These are phyloP conservation scores for Colletotrichum orbiculare DNA, from an alignment of 2,329 filamentous ascomycete genomes.

Conservation along the genomic window DNA sequence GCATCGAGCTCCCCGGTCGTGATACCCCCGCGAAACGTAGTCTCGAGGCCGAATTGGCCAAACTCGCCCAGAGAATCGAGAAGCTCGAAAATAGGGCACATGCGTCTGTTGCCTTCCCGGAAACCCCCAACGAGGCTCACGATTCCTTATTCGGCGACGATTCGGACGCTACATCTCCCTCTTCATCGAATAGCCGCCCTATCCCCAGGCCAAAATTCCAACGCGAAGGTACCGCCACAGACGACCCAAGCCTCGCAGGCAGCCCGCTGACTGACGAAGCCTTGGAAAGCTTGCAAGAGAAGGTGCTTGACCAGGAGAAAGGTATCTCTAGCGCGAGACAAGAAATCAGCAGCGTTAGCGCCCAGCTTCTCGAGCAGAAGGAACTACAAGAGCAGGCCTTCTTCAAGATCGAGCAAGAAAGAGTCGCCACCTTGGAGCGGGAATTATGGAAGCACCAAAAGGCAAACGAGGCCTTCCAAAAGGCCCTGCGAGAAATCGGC, in stretches of 20 bases:
- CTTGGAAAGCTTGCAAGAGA: conserved; percentile 85
- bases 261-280: conserved; percentile 70
- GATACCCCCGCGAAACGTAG: conserved; percentile 79
- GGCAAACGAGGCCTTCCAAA: conserved; percentile 98
- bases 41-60: conserved; percentile 85
- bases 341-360: conserved; percentile 86
- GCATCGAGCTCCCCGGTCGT: conserved; percentile 79
- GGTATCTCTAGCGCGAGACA: conserved; percentile 89
- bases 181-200: conserved; percentile 54
- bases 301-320: conserved; percentile 93
- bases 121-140: conserved; percentile 82
- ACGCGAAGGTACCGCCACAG: conserved; percentile 38
- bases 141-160: conserved; percentile 73
- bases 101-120: conserved; percentile 72
- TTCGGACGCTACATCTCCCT: conserved; percentile 57
- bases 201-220: conserved; percentile 36
- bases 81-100: conserved; percentile 83
- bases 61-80: conserved; percentile 81
- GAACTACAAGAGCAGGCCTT: conserved; percentile 85
- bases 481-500: conserved; percentile 94
- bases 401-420: conserved; percentile 84
- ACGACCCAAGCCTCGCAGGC: conserved; percentile 40
- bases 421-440: conserved; percentile 88
- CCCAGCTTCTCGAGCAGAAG: conserved; percentile 87
- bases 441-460: conserved; percentile 98